Evolutionary conservation across 768 basidiomycete genomes (phyloP).

Genomic region (Russula griseocarnosa): DNA sequence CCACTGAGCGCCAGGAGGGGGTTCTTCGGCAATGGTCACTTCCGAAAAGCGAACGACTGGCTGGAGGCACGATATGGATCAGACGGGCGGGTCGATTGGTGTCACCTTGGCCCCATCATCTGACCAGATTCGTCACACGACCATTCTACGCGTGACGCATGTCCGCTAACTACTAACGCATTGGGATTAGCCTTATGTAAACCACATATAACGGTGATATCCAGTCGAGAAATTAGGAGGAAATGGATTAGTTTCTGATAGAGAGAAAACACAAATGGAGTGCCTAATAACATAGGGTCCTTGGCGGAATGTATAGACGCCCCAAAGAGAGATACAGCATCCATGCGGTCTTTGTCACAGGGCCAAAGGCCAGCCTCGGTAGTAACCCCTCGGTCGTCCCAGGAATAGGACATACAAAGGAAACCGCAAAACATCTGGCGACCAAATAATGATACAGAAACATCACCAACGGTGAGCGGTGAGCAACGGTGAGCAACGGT

Average conservation of each 20-base stretch:
- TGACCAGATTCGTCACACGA: conserved; percentile 22
- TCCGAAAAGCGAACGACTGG: conserved; percentile 85
- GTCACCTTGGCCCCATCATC: conserved; percentile 39
- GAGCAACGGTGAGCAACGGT: conserved; percentile 17
- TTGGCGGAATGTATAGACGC: conserved; percentile 19
- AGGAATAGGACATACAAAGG: conserved; percentile 15
- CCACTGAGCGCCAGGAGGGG: conserved; percentile 74
- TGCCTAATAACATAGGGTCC: conserved; percentile 23
- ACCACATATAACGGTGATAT: conserved; percentile 26
- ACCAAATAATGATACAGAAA: conserved; percentile 28
- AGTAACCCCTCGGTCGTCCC: conserved; percentile 15
- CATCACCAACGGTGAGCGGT: conserved; percentile 22
- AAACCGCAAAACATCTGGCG: conserved; percentile 24
- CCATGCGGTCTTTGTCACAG: conserved; percentile 25
- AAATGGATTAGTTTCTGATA: conserved; percentile 22
- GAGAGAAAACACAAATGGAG: conserved; percentile 15
- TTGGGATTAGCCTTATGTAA: conserved; percentile 26
- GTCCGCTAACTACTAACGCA: conserved; percentile 13
- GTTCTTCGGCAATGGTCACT: conserved; percentile 88
- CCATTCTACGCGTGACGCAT: neutral
- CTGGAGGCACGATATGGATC: conserved; percentile 71
- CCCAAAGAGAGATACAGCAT: conserved; percentile 26
- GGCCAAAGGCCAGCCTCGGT: conserved; percentile 24
- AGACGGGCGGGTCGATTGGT: conserved; percentile 73
- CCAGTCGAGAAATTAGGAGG: conserved; percentile 20